A percentile compares a stretch with the other conserved stretches of the same genome.
Conservation (phyloP, 192 early-diverging fungal species). For the Obelidium mucronatum region DNA sequence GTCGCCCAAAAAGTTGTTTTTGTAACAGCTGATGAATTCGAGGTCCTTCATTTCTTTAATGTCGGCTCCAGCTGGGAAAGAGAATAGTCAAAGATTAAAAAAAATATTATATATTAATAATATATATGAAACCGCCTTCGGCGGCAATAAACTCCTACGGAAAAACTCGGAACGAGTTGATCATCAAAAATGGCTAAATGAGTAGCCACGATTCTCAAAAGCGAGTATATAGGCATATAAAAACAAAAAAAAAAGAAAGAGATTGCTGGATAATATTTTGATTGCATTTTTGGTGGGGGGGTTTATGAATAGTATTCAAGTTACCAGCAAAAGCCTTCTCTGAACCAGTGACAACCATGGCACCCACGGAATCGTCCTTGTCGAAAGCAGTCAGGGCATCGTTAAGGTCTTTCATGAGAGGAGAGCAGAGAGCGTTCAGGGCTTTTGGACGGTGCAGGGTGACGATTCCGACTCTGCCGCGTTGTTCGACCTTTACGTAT, state of each 20-base stretch:
- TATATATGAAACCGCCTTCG: too few species aligned
- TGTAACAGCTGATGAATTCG: conserved; percentile 88
- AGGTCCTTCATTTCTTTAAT: conserved; percentile 98
- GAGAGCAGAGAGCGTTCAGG: conserved; percentile 93
- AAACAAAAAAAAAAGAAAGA: too few species aligned
- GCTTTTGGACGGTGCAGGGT: conserved; percentile 89
- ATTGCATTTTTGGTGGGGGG: too few species aligned
- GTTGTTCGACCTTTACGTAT: conserved; percentile 47
- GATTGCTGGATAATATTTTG: too few species aligned
- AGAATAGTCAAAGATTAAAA: too few species aligned
- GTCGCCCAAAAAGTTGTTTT: conserved; percentile 89
- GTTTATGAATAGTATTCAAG: too few species aligned
- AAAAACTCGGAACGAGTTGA: too few species aligned
- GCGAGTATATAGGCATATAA: too few species aligned
- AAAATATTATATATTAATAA: too few species aligned
- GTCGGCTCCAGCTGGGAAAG: conserved; percentile 98
- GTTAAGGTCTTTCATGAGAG: conserved; percentile 93
- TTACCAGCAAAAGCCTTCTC: conserved; percentile 95
- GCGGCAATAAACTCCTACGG: too few species aligned
- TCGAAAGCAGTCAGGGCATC: conserved; percentile 82
- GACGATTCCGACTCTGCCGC: conserved; percentile 79
- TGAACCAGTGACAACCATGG: conserved; percentile 94
- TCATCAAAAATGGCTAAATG: too few species aligned
- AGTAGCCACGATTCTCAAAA: too few species aligned
- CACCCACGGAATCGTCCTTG: conserved; percentile 77